A percentile compares a stretch with the other conserved stretches of the same genome.
Conservation (phyloP, 164 flowering plant genomes). For the Tetrastigma voinierianum region DNA sequence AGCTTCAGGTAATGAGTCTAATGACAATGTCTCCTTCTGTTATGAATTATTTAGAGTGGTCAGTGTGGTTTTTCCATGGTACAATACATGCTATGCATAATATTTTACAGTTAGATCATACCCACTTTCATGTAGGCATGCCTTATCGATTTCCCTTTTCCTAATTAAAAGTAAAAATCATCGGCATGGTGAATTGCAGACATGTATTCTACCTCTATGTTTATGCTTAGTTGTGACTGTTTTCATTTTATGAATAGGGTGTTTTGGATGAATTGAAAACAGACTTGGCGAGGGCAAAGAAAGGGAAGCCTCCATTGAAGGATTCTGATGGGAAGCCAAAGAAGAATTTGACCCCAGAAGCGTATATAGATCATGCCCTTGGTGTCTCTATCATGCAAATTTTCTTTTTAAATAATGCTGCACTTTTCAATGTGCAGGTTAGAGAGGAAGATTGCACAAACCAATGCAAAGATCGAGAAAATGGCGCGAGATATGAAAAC, state of each 20-base stretch:
- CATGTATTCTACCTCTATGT: neutral
- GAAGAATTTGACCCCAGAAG: constrained; percentile 79
- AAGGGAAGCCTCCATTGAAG: constrained; percentile 91
- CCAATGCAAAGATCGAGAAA: constrained; percentile 73
- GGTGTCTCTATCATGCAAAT: neutral
- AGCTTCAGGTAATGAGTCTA: constrained; percentile 86
- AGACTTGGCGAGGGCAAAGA: constrained; percentile 80
- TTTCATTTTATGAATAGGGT: constrained; percentile 34
- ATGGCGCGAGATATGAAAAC: constrained; percentile 67
- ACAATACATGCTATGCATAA: neutral
- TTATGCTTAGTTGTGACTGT: neutral
- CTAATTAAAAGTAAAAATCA: neutral
- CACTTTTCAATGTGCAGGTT: constrained; percentile 42
- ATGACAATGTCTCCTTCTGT: neutral
- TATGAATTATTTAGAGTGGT: neutral
- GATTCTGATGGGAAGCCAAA: constrained; percentile 74
- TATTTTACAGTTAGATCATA: neutral
- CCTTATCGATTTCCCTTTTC: neutral
- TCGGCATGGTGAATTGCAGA: neutral
- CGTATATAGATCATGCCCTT: constrained; percentile 38
- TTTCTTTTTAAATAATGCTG: neutral
- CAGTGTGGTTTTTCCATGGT: neutral
- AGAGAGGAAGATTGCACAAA: constrained; percentile 74
- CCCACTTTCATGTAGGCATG: neutral
- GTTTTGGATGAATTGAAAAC: constrained; percentile 54